Evolutionary conservation across 78 protist genomes (phyloP), one percentile per base, ranked within the genome.

Genomic region (Isochrysis galbana): DNA sequence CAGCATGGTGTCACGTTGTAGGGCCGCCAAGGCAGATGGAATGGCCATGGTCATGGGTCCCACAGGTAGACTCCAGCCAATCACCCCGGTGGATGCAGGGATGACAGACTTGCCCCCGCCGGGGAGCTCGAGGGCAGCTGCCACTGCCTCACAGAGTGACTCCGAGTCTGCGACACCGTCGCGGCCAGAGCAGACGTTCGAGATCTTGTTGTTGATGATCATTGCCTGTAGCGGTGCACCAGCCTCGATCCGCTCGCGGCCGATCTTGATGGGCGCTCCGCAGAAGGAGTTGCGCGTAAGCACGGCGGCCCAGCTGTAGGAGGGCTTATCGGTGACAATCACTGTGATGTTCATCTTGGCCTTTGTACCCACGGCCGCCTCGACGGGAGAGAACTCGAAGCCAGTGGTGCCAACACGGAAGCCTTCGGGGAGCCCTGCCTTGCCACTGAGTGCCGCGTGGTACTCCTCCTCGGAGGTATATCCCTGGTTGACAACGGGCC

Each of bases 31-130:
- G 22, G 51, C n/a, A 5, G 48, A 46, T n/a, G 54, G 55, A 14
- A 80, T 1, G 41, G n/a, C 55, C 23, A 1, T 54, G 32, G 5
- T 2, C 88, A 80, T 80, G 41, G 2, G 11, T 5, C 5, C 54
- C 17, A 80, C 88, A 5, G 88, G 88, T 25, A 80, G 88, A 22
- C 25, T 17, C 88, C 88, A 80, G 88, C 88, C 88, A 54, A 80
- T 80, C 25, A 80, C 88, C 19, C 88, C 88, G 2, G 88, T 80
- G 29, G 88, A 80, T 10, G 25, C 5, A 11, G 88, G 88, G 23
- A 80, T 1, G 55, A 80, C 88, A 41, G 51, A 5, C 21, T 21
- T 36, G 88, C 41, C 88, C 41, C 88, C 88, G 22, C 54, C 88
- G 55, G 19, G 22, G 14, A 80, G 88, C 55, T 10, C 36, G 88